A percentile compares a stretch with the other conserved stretches of the same genome.
These are phyloP conservation scores for Chrysosporium queenslandicum DNA, from an alignment of 2,329 filamentous ascomycete species.

Conservation along the genomic window DNA sequence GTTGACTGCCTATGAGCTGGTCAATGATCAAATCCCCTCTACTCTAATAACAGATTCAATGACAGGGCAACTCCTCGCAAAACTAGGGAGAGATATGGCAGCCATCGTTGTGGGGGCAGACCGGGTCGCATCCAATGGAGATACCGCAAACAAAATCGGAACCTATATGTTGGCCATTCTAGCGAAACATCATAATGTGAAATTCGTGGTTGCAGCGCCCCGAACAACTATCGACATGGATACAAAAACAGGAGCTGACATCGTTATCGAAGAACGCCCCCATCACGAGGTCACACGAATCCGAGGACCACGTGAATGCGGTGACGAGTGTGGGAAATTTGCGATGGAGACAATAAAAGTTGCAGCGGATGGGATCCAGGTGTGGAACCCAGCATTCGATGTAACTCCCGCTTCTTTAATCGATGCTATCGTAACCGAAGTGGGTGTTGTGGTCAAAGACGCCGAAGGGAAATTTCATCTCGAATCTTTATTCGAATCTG, in stretches of 20 bases:
- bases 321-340: slow-evolving; percentile 43
- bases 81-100: slow-evolving; percentile 54
- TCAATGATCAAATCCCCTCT: slow-evolving; percentile 81
- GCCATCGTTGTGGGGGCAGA: slow-evolving; percentile 93
- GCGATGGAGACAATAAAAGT: slow-evolving; percentile 60
- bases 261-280: slow-evolving; percentile 83
- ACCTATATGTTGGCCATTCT: slow-evolving; percentile 90
- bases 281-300: slow-evolving; percentile 74
- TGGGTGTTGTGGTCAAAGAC: slow-evolving; percentile 73
- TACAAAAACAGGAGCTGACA: slow-evolving; percentile 66
- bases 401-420: slow-evolving; percentile 83
- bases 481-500: slow-evolving; percentile 20
- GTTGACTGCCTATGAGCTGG: slow-evolving; percentile 91
- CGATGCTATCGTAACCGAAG: slow-evolving; percentile 88
- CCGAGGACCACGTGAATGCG: slow-evolving; percentile 61
- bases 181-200: slow-evolving; percentile 75
- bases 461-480: slow-evolving; percentile 58
- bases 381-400: slow-evolving; percentile 97
- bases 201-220: slow-evolving; percentile 89
- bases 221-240: slow-evolving; percentile 85
- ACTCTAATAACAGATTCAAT: slow-evolving; percentile 95
- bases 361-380: slow-evolving; percentile 62
- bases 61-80: slow-evolving; percentile 71
- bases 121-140: slow-evolving; percentile 87
- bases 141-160: slow-evolving; percentile 97